A percentile compares a stretch with the other conserved stretches of the same genome.
These are phyloP conservation scores for Saccharomycopsis javanensis DNA, from an alignment of 805 yeast species.

Conservation along the genomic window DNA sequence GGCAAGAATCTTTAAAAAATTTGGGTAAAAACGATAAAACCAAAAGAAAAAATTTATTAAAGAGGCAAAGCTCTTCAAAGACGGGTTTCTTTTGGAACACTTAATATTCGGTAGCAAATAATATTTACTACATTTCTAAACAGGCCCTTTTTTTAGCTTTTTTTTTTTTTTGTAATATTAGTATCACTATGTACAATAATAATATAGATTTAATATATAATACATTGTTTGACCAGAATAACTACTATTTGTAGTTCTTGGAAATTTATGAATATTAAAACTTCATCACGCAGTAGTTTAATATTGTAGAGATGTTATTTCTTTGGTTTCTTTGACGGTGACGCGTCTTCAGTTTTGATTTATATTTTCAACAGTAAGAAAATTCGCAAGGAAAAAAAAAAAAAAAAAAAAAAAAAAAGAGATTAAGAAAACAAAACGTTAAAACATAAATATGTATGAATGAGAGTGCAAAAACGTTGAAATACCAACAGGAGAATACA, in stretches of 20 bases:
- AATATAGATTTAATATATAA: not conserved
- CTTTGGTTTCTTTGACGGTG: no score
- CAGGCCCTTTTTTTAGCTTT: no score
- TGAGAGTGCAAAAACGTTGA: no score
- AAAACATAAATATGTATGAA: no score
- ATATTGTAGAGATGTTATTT: no score
- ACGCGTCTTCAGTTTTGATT: not conserved
- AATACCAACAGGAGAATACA: no score
- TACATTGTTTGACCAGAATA: not conserved
- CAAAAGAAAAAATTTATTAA: conserved; percentile 10
- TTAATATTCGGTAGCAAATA: no score
- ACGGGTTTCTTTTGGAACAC: conserved; percentile 16
- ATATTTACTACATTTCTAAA: no score
- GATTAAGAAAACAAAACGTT: not conserved
- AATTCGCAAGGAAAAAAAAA: not conserved
- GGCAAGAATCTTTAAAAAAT: conserved; percentile 35
- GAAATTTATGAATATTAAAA: no score
- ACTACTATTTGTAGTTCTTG: not conserved
- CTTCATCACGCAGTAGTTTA: no score
- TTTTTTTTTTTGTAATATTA: no score
- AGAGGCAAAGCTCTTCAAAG: conserved; percentile 6
- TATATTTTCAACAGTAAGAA: not conserved
- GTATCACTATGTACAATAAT: not conserved
- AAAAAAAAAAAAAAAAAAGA: no score
- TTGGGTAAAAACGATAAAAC: conserved; percentile 25